Evolutionary conservation across 805 yeast species (phyloP).

Genomic region (Pichia californica): DNA sequence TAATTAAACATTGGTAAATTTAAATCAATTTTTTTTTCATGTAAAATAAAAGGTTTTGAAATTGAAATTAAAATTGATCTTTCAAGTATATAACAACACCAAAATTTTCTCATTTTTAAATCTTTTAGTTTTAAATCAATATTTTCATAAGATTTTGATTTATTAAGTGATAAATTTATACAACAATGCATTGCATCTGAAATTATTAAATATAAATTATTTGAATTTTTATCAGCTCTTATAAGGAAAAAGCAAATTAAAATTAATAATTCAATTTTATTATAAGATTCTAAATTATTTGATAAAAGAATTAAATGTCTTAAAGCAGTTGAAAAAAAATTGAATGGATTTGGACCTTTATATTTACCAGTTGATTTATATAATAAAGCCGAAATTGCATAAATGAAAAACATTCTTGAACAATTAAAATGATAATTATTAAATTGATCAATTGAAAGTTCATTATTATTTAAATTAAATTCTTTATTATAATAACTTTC

Average conservation of each 20-base stretch:
- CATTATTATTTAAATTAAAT: conserved; percentile 18
- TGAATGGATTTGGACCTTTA: conserved; percentile 46
- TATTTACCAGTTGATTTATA: conserved; percentile 53
- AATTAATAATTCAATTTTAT: conserved; percentile 47
- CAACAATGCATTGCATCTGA: conserved; percentile 46
- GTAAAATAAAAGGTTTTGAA: conserved; percentile 49
- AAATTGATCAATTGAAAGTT: conserved; percentile 7
- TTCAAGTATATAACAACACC: conserved; percentile 60
- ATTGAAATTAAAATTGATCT: conserved; percentile 57
- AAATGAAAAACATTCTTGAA: conserved; percentile 51
- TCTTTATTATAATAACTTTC: conserved; percentile 37
- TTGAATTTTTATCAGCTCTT: conserved; percentile 56
- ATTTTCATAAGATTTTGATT: conserved; percentile 29
- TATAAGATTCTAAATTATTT: conserved; percentile 32
- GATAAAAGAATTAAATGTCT: conserved; percentile 45
- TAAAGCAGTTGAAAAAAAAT: conserved; percentile 55
- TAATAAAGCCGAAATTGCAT: conserved; percentile 44
- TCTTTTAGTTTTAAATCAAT: conserved; percentile 24
- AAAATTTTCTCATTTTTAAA: conserved; percentile 48
- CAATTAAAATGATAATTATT: conserved; percentile 46
- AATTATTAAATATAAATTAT: conserved; percentile 46
- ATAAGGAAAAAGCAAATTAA: conserved; percentile 49
- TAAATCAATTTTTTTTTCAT: conserved; percentile 42
- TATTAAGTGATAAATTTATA: conserved; percentile 32
- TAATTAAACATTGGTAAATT: conserved; percentile 46